phyloP scores from a whole-genome alignment of 257 asterid genomes.

The Solanum commersonii region DNA sequence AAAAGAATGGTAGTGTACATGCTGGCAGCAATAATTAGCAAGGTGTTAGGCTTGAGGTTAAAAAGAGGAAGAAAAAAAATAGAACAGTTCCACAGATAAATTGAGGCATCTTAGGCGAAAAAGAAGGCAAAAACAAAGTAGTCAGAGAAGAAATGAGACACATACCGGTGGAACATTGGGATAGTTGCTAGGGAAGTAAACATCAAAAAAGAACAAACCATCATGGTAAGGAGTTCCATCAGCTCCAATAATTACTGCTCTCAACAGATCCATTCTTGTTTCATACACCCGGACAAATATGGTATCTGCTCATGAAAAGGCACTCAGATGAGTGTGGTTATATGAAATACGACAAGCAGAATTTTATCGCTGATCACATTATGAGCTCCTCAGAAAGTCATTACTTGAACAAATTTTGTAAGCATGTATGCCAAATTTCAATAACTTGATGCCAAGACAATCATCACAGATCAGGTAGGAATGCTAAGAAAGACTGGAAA shows the following conservation, averaged over 20 bases:
- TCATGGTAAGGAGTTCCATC: conserved; percentile 32
- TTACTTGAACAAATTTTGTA: neutral
- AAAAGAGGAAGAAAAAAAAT: neutral
- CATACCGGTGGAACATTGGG: conserved; percentile 21
- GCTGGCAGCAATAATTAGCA: conserved; percentile 1
- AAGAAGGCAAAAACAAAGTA: neutral
- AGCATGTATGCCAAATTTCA: neutral
- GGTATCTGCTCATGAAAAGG: conserved; percentile 3
- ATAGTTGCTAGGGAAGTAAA: conserved; percentile 16
- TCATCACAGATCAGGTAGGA: neutral
- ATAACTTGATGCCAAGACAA: neutral
- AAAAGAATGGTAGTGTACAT: conserved; percentile 17
- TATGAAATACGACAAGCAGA: neutral
- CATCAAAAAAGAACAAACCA: conserved; percentile 27
- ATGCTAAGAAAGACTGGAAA: neutral
- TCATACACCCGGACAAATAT: conserved; percentile 27
- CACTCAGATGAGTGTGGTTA: neutral
- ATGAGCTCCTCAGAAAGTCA: neutral
- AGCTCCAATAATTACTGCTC: conserved; percentile 25
- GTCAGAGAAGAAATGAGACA: neutral
- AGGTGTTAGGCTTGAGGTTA: neutral
- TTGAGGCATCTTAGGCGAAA: neutral
- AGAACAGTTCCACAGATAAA: neutral
- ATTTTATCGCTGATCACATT: neutral
- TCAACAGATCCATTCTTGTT: conserved; percentile 23